Evolutionary conservation across 2,329 filamentous ascomycete species (phyloP), one percentile per base, ranked within the genome.

Genomic region (Aspergillus niger): DNA sequence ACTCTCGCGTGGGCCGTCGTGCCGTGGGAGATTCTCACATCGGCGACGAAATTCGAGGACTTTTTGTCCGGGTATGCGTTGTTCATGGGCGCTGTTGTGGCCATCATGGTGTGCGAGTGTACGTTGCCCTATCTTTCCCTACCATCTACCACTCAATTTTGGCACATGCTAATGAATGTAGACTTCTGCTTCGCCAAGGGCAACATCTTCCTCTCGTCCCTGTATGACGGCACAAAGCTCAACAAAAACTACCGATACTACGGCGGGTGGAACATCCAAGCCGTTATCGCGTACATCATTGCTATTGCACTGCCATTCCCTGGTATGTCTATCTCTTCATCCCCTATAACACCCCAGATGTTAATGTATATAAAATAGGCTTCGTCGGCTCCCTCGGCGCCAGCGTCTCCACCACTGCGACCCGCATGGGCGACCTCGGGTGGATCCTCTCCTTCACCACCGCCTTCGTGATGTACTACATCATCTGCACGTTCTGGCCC

Each of bases 1-100:
- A 65, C 85, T 11, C 74, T 84, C 3, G 82, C 81, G 39, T 86
- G 83, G 83, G 80, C 80, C 2, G 77, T 62, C 22, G 53, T 51
- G 1, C 60, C 60, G 3, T 62, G 57, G 60, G 55, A 62, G 36
- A 62, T 62, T 43, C 54, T 62, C 11, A 28, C 44, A 11, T 57
- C 57, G 3, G 60, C 60, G 1, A 13, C 52, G 28, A 59, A 55
- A 8, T 58, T 62, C 30, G 52, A 59, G 52, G 56, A 52, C 2
- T 62, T 62, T 20, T 28, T 62, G 30, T 57, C 57, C 3, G 60
- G 60, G 2, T 55, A 59, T 8, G 60, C 56, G 1, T 41, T 59
- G 24, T 59, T 62, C 53, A 58, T 62, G 36, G 60, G 54, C 2
- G 49, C 54, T 15, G 55, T 60, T 10, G 58, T 56, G 3, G 58